Evolutionary conservation across 495 filamentous ascomycete genomes (phyloP).

Genomic region (Acidomyces sp.): DNA sequence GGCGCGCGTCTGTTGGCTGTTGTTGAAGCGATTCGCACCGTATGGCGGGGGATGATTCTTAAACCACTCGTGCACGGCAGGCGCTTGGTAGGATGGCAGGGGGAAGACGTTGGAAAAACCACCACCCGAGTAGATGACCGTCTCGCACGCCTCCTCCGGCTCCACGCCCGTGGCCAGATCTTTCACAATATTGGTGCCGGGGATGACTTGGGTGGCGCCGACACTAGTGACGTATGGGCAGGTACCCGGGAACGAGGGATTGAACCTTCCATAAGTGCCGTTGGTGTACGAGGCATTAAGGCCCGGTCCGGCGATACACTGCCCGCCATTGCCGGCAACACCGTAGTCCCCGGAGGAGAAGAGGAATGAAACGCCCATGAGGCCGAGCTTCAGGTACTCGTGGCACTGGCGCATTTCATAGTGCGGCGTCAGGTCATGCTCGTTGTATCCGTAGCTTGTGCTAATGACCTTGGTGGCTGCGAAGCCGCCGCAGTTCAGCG

Average conservation of each 20-base stretch:
- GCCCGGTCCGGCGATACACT: conserved; percentile 26
- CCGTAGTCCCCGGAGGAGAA: conserved; percentile 46
- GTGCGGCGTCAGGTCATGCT: conserved; percentile 36
- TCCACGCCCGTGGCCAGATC: conserved; percentile 7
- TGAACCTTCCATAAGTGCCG: conserved; percentile 37
- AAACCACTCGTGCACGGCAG: conserved; percentile 38
- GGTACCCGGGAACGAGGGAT: conserved; percentile 54
- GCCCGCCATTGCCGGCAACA: conserved; percentile 50
- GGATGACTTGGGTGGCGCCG: conserved; percentile 45
- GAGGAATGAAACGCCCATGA: conserved; percentile 39
- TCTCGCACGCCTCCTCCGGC: conserved; percentile 14
- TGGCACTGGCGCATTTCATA: conserved; percentile 51
- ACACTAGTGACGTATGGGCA: conserved; percentile 67
- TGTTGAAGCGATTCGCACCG: conserved; percentile 28
- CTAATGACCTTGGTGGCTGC: conserved; percentile 48
- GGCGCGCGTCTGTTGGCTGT: conserved; percentile 45
- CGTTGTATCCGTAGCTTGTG: conserved; percentile 43
- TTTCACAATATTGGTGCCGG: conserved; percentile 21
- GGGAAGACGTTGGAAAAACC: conserved; percentile 59
- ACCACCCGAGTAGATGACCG: conserved; percentile 34
- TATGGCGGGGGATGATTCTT: conserved; percentile 35
- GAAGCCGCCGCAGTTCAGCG: conserved; percentile 35
- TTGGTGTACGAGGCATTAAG: conserved; percentile 56
- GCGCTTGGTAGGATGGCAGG: conserved; percentile 43
- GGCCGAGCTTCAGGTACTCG: conserved; percentile 49